These are phyloP conservation scores for Colletotrichum trifolii DNA, from an alignment of 2,329 filamentous ascomycete genomes.

Conservation along the genomic window DNA sequence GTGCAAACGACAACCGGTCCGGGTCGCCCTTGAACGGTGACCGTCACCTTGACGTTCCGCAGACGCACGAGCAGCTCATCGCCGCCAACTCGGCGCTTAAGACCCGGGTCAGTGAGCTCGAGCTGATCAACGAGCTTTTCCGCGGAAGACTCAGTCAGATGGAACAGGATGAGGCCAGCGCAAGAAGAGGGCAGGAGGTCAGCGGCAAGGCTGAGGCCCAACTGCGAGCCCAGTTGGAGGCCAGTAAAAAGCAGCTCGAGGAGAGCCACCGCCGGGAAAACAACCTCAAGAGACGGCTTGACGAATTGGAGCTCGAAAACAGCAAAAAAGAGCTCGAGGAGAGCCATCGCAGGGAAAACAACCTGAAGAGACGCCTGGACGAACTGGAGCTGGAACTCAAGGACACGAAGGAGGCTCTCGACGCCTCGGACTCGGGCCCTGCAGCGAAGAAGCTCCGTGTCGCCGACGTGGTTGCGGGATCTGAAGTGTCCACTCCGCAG, in stretches of 20 bases:
- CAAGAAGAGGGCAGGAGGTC: slow-evolving; percentile 70
- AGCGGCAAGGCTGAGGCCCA: slow-evolving; percentile 66
- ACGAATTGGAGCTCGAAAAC: slow-evolving; percentile 61
- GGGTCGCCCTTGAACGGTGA: slow-evolving; percentile 65
- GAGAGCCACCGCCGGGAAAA: slow-evolving; percentile 83
- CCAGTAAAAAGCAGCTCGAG: slow-evolving; percentile 69
- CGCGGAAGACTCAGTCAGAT: slow-evolving; percentile 81
- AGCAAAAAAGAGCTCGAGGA: slow-evolving; percentile 74
- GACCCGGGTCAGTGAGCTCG: slow-evolving; percentile 93
- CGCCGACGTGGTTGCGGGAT: slow-evolving; percentile 24
- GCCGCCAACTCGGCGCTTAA: slow-evolving; percentile 88
- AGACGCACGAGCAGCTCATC: slow-evolving; percentile 83
- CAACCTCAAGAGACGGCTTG: slow-evolving; percentile 83
- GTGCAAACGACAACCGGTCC: slow-evolving; percentile 64
- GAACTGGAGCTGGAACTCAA: slow-evolving; percentile 75
- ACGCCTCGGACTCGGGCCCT: slow-evolving; percentile 27
- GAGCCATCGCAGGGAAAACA: slow-evolving; percentile 81
- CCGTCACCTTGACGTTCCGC: slow-evolving; percentile 75
- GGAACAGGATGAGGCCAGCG: slow-evolving; percentile 79
- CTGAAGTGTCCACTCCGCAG: slow-evolving; percentile 34
- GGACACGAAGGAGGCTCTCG: slow-evolving; percentile 37
- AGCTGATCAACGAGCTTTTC: slow-evolving; percentile 91
- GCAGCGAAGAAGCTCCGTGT: slow-evolving; percentile 35
- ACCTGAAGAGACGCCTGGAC: slow-evolving; percentile 83
- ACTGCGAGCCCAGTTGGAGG: slow-evolving; percentile 66